Percentiles rank a stretch among this genome's conserved stretches.
Conservation (phyloP, 208 protist species). For the Naegleria gruberi region DNA sequence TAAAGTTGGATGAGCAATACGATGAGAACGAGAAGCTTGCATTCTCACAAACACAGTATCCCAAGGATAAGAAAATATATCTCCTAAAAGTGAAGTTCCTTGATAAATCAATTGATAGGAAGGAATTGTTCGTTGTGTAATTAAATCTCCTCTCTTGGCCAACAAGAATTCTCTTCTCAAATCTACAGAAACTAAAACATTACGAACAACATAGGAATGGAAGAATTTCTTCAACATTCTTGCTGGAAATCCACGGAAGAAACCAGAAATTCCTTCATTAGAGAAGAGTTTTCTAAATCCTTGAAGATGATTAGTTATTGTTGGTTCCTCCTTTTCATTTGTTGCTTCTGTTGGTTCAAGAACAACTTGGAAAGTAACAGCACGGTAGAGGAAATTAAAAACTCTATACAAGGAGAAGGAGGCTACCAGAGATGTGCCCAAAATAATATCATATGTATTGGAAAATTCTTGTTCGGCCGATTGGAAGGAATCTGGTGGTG, state of each 20-base stretch:
- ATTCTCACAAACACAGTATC: neutral
- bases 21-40: neutral
- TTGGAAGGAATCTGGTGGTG: neutral
- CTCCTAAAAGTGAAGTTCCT: neutral
- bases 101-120: neutral
- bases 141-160: neutral
- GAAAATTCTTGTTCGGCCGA: neutral
- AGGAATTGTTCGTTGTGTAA: neutral
- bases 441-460: neutral
- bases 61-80: neutral
- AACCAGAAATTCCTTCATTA: neutral
- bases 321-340: too few species aligned
- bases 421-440: neutral
- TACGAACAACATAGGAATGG: neutral
- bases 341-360: neutral
- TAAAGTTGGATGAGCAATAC: neutral
- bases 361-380: neutral
- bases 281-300: neutral
- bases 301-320: neutral
- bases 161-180: neutral
- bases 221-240: neutral
- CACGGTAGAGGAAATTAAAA: neutral
- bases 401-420: neutral
- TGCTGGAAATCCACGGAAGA: neutral
- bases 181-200: neutral